Evolutionary conservation across 2,329 filamentous ascomycete species (phyloP).

Genomic region (Colletotrichum spaethianum): DNA sequence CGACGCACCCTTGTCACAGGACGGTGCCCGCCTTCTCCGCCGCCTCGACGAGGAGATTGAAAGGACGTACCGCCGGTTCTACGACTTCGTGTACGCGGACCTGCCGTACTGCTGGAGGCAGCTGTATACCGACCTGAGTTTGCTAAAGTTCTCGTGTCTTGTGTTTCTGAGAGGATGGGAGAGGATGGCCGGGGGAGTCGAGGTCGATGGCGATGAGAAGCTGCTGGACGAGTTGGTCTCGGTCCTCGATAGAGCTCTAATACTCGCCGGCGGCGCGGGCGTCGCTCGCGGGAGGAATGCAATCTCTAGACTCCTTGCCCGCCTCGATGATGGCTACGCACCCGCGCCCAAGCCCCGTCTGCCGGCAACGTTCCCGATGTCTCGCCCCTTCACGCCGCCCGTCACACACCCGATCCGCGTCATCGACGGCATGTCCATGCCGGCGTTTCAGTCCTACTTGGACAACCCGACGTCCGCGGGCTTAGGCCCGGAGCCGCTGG

Average conservation of each 20-base stretch:
- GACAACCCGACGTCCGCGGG: constrained; percentile 46
- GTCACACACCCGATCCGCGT: constrained; percentile 59
- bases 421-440: constrained; percentile 64
- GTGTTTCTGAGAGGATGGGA: constrained; percentile 11
- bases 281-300: constrained; percentile 62
- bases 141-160: constrained; percentile 68
- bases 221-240: constrained; percentile 72
- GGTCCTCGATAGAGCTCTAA: constrained; percentile 81
- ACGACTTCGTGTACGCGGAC: constrained; percentile 77
- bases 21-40: neutral
- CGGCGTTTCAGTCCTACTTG: constrained; percentile 74
- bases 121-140: constrained; percentile 79
- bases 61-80: constrained; percentile 59
- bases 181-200: constrained; percentile 5
- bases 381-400: constrained; percentile 55
- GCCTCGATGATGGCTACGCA: constrained; percentile 6
- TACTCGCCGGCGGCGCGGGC: constrained; percentile 78
- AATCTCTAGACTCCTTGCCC: constrained; percentile 57
- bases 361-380: constrained; percentile 45
- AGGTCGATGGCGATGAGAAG: constrained; percentile 26
- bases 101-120: constrained; percentile 79
- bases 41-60: constrained; percentile 28
- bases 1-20: neutral
- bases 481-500: constrained; percentile 68
- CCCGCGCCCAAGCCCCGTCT: neutral